Evolutionary conservation across 1,284 basidiomycete species (phyloP), one percentile per base, ranked within the genome.

Genomic region (Omphalotus olearius): DNA sequence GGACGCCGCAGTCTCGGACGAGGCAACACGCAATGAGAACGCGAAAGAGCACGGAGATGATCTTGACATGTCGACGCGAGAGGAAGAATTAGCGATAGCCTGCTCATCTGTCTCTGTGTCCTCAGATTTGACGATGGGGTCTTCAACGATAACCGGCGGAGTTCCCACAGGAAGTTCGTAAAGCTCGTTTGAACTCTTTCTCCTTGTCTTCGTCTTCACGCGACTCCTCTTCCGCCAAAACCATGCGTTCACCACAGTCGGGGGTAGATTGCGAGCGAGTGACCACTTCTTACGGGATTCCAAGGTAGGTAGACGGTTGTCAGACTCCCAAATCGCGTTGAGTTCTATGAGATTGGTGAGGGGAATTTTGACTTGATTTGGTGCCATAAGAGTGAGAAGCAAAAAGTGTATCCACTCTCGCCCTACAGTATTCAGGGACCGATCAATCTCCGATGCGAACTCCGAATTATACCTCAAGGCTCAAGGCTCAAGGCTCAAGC

Each of bases 261-360:
- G 38, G 0, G 40, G 14, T 14, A 52, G n/a, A 18, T 47, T 43
- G 7, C 51, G 45, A 1, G 51, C 51, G 3, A 23, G n/a, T 23
- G 51, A 38, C 51, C 51, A 52, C 16, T 20, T 6, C 13, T 45
- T 38, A 7, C 51, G 45, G 6, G 45, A 52, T 11, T 40, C 10
- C 2, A 52, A 38, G 13, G 51, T 36, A 11, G 51, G 51, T 6
- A 47, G 20, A 6, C 51, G 51, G 28, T 35, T 39, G 20, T 52
- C 45, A 20, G 45, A 26, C 14, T 47, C 35, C 51, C 45, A 47
- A 6, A 52, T 20, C 16, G 18, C 30, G 45, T 52, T 42, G 10
- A 52, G 45, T 17, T 52, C 51, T 28, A 47, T 28, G 25, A 52
- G 39, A 26, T 47, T 47, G 1, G 45, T 45, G n/a, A 41, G 45